Evolutionary conservation across 345 rosid genomes (phyloP).

Genomic region (Salix udensis): DNA sequence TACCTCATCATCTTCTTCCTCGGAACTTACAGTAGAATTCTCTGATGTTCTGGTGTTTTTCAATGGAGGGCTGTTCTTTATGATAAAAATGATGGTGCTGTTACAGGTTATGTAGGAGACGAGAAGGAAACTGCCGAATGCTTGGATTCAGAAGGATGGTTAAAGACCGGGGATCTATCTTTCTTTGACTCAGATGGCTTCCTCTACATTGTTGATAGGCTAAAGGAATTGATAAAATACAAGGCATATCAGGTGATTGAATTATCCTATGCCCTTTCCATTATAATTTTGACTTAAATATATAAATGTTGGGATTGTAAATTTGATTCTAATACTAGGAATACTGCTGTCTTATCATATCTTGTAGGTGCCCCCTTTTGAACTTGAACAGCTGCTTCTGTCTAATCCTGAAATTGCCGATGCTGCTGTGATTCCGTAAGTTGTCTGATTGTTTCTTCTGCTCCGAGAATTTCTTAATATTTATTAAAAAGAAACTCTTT

Average conservation of each 20-base stretch:
- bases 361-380: conserved; percentile 85
- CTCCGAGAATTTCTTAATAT: too few species aligned
- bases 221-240: conserved; percentile 92
- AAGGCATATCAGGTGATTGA: conserved; percentile 82
- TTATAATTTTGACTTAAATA: background rate
- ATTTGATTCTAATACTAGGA: background rate
- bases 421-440: conserved; percentile 94
- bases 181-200: conserved; percentile 68
- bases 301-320: background rate
- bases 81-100: conserved; percentile 3
- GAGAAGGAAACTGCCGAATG: conserved; percentile 88
- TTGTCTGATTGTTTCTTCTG: conserved; percentile 2
- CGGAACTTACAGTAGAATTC: background rate
- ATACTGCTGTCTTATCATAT: background rate
- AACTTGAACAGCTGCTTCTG: conserved; percentile 74
- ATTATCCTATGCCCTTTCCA: background rate
- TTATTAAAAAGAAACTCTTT: too few species aligned
- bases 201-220: conserved; percentile 73
- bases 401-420: conserved; percentile 70
- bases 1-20: background rate
- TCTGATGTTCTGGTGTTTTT: background rate
- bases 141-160: conserved; percentile 79
- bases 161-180: conserved; percentile 89
- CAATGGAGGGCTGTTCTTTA: conserved; percentile 4
- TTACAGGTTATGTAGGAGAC: conserved; percentile 79